These are phyloP conservation scores for Rosa chinensis DNA, from an alignment of 306 rosid species.

Conservation along the genomic window DNA sequence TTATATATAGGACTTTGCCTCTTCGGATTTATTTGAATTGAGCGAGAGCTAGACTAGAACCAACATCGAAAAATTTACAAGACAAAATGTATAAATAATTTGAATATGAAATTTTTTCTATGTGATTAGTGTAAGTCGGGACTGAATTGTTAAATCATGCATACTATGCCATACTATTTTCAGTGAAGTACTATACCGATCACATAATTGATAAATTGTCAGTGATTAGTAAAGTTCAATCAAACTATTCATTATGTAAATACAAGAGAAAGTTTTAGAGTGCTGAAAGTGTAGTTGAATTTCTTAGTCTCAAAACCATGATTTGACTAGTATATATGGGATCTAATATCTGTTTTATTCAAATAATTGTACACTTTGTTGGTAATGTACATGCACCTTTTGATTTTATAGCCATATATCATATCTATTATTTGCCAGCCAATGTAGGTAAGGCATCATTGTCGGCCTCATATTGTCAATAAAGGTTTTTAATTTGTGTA, in stretches of 20 bases:
- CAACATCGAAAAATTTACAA: neutral
- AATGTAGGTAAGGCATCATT: constrained; percentile 23
- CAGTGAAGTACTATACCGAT: neutral
- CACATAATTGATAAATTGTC: no score
- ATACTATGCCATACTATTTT: neutral
- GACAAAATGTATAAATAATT: neutral
- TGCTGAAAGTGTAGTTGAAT: neutral
- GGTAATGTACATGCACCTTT: constrained; percentile 1
- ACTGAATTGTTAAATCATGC: neutral
- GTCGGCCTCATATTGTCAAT: constrained; percentile 4
- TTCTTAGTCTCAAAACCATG: neutral
- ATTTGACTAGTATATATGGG: neutral
- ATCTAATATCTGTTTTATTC: neutral
- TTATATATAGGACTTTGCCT: no score
- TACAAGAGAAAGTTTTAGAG: neutral
- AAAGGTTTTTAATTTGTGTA: neutral
- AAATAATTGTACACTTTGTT: neutral
- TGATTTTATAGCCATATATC: neutral
- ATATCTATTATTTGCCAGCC: neutral
- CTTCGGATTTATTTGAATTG: no score
- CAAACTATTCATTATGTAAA: neutral
- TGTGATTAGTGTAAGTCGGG: neutral
- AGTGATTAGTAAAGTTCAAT: no score
- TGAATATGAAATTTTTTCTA: neutral
- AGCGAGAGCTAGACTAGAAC: neutral